Evolutionary conservation across 352 stramenopile species (phyloP).

Genomic region (Peronospora destructor): DNA sequence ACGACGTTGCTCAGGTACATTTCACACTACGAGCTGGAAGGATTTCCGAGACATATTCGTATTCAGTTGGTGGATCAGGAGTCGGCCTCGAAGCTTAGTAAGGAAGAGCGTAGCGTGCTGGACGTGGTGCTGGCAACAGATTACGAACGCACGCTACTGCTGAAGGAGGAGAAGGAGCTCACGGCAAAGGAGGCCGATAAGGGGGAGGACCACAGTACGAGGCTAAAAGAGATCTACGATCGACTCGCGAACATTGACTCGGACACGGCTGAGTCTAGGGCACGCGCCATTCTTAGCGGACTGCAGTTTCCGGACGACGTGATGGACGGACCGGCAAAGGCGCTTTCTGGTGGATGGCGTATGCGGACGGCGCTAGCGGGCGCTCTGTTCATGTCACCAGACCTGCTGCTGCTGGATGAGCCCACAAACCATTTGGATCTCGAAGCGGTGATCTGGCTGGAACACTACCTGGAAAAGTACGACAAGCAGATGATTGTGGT

Average conservation of each 20-base stretch:
- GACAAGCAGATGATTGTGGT: slow-evolving; percentile 93
- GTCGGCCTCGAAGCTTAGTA: slow-evolving; percentile 75
- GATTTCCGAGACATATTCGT: slow-evolving; percentile 92
- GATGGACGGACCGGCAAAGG: slow-evolving; percentile 86
- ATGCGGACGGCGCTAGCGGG: slow-evolving; percentile 93
- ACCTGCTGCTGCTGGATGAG: slow-evolving; percentile 93
- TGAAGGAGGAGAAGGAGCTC: slow-evolving; percentile 92
- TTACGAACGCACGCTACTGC: slow-evolving; percentile 88
- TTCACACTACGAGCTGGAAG: slow-evolving; percentile 93
- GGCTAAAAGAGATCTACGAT: slow-evolving; percentile 80
- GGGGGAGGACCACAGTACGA: slow-evolving; percentile 39
- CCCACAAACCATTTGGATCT: slow-evolving; percentile 91
- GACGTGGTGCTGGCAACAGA: slow-evolving; percentile 92
- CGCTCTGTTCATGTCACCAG: slow-evolving; percentile 91
- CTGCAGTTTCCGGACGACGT: slow-evolving; percentile 92
- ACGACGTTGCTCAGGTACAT: slow-evolving; percentile 95
- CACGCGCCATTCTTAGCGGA: slow-evolving; percentile 87
- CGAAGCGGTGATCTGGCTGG: slow-evolving; percentile 88
- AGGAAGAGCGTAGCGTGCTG: slow-evolving; percentile 84
- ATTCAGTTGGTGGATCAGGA: slow-evolving; percentile 96
- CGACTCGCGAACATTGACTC: slow-evolving; percentile 86
- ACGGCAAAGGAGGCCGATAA: slow-evolving; percentile 23
- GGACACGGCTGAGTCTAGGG: slow-evolving; percentile 86
- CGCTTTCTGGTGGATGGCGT: slow-evolving; percentile 90
- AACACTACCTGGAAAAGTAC: slow-evolving; percentile 88